These are phyloP conservation scores for Ceratopteris richardii DNA, from an alignment of 75 land plant species.

Conservation along the genomic window DNA sequence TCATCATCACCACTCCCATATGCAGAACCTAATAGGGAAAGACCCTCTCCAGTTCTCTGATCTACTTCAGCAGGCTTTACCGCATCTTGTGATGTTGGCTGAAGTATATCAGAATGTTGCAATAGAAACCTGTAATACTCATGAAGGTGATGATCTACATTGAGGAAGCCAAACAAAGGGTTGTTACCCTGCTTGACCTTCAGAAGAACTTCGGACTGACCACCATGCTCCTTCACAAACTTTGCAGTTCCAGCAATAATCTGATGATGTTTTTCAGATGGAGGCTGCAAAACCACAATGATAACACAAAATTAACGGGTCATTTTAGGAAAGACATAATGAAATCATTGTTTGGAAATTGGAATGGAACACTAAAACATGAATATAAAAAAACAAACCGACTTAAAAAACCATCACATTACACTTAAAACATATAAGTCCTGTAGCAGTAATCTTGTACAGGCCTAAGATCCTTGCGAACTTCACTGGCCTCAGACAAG, in stretches of 20 bases:
- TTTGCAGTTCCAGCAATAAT: slow-evolving; percentile 78
- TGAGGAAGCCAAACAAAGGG: slow-evolving; percentile 86
- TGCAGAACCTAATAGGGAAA: slow-evolving; percentile 60
- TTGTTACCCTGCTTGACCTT: slow-evolving; percentile 88
- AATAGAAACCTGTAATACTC: slow-evolving; percentile 74
- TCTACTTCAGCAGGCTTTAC: slow-evolving; percentile 1
- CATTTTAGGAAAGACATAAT: too few species aligned
- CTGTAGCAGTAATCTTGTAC: too few species aligned
- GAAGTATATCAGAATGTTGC: slow-evolving; percentile 51
- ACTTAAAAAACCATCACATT: too few species aligned
- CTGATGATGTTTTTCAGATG: slow-evolving; percentile 75
- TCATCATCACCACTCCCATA: slow-evolving; percentile 80
- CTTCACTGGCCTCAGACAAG: too few species aligned
- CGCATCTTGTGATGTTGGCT: slow-evolving; percentile 4
- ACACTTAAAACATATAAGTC: too few species aligned
- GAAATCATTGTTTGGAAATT: too few species aligned
- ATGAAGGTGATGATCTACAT: slow-evolving; percentile 81
- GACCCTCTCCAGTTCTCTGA: slow-evolving; percentile 50
- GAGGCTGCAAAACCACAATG: slow-evolving; percentile 50
- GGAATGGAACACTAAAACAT: too few species aligned
- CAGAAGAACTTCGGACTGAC: slow-evolving; percentile 78
- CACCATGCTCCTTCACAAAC: slow-evolving; percentile 81
- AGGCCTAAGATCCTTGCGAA: too few species aligned
- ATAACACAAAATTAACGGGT: not conserved
- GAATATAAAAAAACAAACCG: too few species aligned